Percentiles rank a stretch among this genome's conserved stretches.
Conservation (phyloP, 805 yeast genomes). For the Candida awuae region DNA sequence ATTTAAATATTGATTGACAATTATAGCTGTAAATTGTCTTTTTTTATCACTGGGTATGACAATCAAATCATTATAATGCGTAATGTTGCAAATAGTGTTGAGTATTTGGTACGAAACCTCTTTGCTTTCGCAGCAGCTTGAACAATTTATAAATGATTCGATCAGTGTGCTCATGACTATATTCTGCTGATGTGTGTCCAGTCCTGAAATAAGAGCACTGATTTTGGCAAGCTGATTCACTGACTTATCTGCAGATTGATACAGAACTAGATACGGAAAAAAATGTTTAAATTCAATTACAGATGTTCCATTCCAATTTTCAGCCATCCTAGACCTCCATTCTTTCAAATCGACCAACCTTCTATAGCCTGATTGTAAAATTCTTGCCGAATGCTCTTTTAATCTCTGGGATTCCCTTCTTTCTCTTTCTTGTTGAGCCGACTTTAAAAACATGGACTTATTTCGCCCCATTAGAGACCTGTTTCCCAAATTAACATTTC, state of each 20-base stretch:
- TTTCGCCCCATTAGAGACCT: slow-evolving; percentile 23
- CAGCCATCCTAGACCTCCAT: slow-evolving; percentile 19
- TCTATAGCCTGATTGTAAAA: slow-evolving; percentile 44
- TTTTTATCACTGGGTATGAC: too few species aligned
- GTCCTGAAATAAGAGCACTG: too few species aligned
- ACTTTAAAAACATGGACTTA: slow-evolving; percentile 43
- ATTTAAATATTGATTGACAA: too few species aligned
- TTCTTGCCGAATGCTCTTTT: slow-evolving; percentile 40
- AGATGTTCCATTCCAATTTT: slow-evolving; percentile 20
- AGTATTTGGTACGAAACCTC: too few species aligned
- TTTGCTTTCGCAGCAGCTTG: too few species aligned
- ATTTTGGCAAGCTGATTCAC: slow-evolving; percentile 10
- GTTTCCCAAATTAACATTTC: slow-evolving; percentile 45
- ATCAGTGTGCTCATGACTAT: too few species aligned
- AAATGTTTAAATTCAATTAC: slow-evolving; percentile 27
- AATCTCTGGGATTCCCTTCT: slow-evolving; percentile 51
- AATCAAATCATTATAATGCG: too few species aligned
- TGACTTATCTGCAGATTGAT: slow-evolving; percentile 9
- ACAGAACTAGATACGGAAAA: slow-evolving; percentile 14
- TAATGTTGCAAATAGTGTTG: too few species aligned
- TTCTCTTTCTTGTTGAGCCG: slow-evolving; percentile 58
- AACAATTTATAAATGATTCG: too few species aligned
- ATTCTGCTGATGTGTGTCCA: too few species aligned
- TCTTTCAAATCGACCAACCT: slow-evolving; percentile 29
- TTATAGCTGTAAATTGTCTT: too few species aligned